Percentiles rank a stretch among this genome's conserved stretches.
Conservation (phyloP, 176 grass and related monocot genomes). For the Triticum timopheevii region DNA sequence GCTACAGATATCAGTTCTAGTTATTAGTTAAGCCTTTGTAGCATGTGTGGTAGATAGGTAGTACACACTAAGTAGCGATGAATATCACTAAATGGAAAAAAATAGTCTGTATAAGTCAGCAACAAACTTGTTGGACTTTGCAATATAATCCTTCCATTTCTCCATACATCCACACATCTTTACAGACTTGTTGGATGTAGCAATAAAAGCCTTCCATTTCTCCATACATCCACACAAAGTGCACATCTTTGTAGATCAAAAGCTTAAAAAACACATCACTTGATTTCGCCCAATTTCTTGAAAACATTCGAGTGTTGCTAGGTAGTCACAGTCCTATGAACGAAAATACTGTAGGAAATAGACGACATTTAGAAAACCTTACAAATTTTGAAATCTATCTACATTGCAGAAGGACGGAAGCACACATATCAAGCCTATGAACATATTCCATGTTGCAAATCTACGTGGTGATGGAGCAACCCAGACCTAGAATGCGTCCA, state of each 20-base stretch:
- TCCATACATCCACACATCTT: neutral
- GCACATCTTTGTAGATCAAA: neutral
- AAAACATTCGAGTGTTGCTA: neutral
- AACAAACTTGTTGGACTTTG: neutral
- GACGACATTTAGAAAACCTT: neutral
- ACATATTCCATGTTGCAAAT: neutral
- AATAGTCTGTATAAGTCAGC: neutral
- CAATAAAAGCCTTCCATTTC: neutral
- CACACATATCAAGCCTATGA: neutral
- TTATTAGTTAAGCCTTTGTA: neutral
- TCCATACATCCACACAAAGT: neutral
- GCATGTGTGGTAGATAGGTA: conserved; percentile 1
- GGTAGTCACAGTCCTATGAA: neutral
- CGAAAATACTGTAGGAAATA: neutral
- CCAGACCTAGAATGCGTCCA: neutral
- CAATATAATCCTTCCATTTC: neutral
- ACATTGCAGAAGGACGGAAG: neutral
- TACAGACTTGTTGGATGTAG: neutral
- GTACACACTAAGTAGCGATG: neutral
- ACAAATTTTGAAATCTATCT: neutral
- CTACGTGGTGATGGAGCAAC: neutral
- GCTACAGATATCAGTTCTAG: neutral
- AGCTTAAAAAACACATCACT: conserved; percentile 3
- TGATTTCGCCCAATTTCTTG: neutral
- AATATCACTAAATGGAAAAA: neutral